phyloP scores from a whole-genome alignment of 257 asterid species.

The Primulina tabacum region DNA sequence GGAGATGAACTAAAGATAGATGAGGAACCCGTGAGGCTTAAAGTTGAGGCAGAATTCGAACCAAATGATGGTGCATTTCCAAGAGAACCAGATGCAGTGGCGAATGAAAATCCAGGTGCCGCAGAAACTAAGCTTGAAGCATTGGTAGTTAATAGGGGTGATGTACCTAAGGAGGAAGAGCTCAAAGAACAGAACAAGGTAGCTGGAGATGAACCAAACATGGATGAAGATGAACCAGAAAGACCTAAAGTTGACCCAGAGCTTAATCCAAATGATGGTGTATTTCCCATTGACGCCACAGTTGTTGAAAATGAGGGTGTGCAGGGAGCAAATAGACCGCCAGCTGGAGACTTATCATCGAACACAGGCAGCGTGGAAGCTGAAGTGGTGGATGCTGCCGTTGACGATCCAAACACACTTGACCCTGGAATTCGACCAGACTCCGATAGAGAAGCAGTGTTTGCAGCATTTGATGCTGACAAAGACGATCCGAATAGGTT shows the following conservation, averaged over 20 bases:
- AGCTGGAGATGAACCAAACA: constrained; percentile 35
- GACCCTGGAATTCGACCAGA: constrained; percentile 2
- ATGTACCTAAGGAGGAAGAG: constrained; percentile 29
- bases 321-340: constrained; percentile 35
- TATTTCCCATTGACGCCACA: constrained; percentile 19
- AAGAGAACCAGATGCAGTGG: constrained; percentile 40
- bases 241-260: constrained; percentile 34
- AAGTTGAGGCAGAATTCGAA: constrained; percentile 32
- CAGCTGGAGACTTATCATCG: constrained; percentile 17
- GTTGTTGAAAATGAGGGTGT: constrained; percentile 27
- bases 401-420: constrained; percentile 30
- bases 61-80: constrained; percentile 32
- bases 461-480: constrained; percentile 18
- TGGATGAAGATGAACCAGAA: constrained; percentile 24
- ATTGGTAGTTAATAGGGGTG: constrained; percentile 20
- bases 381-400: constrained; percentile 19
- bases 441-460: constrained; percentile 23
- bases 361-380: constrained; percentile 23
- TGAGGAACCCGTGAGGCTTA: constrained; percentile 27
- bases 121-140: constrained; percentile 38
- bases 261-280: constrained; percentile 32
- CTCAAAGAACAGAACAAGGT: constrained; percentile 29
- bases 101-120: constrained; percentile 38
- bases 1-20: constrained; percentile 34
- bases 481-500: constrained; percentile 29